Evolutionary conservation across 768 basidiomycete species (phyloP), one percentile per base, ranked within the genome.

Genomic region (Russula vinacea): DNA sequence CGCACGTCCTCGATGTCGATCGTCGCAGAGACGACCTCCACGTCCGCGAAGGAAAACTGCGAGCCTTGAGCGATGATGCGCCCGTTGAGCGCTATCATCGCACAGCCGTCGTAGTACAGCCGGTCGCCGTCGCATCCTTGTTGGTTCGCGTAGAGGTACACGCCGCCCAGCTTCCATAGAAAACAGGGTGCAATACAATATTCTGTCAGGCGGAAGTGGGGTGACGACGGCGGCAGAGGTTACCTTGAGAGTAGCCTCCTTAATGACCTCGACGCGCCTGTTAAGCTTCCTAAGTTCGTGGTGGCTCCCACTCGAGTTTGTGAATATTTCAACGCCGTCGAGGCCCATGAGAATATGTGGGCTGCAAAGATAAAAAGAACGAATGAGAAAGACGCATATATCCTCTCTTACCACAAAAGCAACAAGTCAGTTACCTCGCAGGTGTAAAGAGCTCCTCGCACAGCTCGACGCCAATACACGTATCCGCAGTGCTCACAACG

Each of bases 381-480:
- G 29, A 35, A 8, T 32, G 22, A n/a, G 17, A 33, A 50, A 53
- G 7, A 9, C n/a, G 63, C 33, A 24, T n/a, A 49, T 19, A 14
- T 26, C 26, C 50, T 29, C 40, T 22, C 29, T 29, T 5, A 29
- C n/a, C 19, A 5, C 32, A 39, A 16, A 10, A 50, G 37, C 14
- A n/a, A 19, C 3, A 3, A n/a, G 14, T 22, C 70, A 33, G 5
- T 39, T 59, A 95, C 96, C 94, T 96, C 5, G 88, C 85, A 2
- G 97, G 97, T 0, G 97, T 99, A 74, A 99, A 99, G 11, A 98
- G 77, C 73, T 99, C 97, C 75, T 99, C 97, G 73, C 97, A 99
- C 10, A 98, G 79, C 76, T 99, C 97, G 9, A 98, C 86, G 2
- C 97, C 97, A 60, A 99, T 92, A 70, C 95, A 97, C 2, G 96